phyloP scores from a whole-genome alignment of 2,329 filamentous ascomycete genomes.

The Pyrenochaeta sp. region DNA sequence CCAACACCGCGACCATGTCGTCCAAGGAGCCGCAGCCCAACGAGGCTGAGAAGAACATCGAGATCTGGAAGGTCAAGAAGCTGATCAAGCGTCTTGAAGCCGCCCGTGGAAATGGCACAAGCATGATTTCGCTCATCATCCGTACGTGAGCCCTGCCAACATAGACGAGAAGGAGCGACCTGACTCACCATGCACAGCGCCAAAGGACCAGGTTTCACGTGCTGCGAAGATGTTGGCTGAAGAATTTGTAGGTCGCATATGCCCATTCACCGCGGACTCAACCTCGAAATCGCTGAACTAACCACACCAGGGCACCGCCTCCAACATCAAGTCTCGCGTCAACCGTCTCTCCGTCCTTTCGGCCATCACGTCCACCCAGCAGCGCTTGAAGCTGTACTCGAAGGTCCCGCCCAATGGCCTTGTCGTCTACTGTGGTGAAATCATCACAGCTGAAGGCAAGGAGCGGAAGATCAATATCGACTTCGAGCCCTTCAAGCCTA shows the following conservation, averaged over 20 bases:
- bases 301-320: conserved; percentile 81
- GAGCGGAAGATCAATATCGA: conserved; percentile 99
- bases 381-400: conserved; percentile 98
- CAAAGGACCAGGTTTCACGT: conserved; percentile 97
- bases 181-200: conserved; percentile 65
- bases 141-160: conserved; percentile 65
- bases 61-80: conserved; percentile 99
- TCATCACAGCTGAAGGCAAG: conserved; percentile 97
- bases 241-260: conserved; percentile 80
- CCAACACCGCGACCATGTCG: conserved; percentile 45
- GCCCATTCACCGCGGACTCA: background rate
- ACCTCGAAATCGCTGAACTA: conserved; percentile 8
- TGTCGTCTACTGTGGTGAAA: conserved; percentile 99
- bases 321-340: conserved; percentile 99
- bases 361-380: conserved; percentile 98
- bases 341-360: conserved; percentile 98
- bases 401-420: conserved; percentile 98
- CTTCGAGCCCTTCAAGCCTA: conserved; percentile 99
- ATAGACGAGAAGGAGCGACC: conserved; percentile 5
- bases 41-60: conserved; percentile 97
- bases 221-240: conserved; percentile 99
- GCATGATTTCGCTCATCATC: conserved; percentile 99
- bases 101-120: conserved; percentile 96
- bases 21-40: conserved; percentile 67
- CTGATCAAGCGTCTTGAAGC: conserved; percentile 98